These are phyloP conservation scores for Penicillium sp. DNA, from an alignment of 2,329 filamentous ascomycete genomes.

Conservation along the genomic window DNA sequence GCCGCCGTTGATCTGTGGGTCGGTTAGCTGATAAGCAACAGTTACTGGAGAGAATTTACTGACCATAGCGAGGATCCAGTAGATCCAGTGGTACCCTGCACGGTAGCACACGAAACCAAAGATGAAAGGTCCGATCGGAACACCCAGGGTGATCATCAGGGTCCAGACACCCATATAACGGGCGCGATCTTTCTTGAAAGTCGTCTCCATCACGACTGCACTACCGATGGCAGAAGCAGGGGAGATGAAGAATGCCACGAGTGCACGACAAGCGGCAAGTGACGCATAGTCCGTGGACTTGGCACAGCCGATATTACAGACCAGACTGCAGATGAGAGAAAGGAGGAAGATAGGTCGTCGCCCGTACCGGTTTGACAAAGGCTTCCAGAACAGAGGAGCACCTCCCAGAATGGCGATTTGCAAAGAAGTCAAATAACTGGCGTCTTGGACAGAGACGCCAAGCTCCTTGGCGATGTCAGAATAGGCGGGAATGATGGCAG, in stretches of 20 bases:
- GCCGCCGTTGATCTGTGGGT: conserved; percentile 52
- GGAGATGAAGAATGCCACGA: conserved; percentile 58
- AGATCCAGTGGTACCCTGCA: conserved; percentile 61
- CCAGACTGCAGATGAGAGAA: conserved; percentile 51
- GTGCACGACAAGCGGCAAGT: conserved; percentile 54
- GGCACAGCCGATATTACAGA: conserved; percentile 58
- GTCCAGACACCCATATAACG: conserved; percentile 62
- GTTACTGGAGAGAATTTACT: conserved; percentile 14
- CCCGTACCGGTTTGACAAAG: conserved; percentile 55
- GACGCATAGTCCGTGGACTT: conserved; percentile 52
- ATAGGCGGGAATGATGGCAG: conserved; percentile 59
- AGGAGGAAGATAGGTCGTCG: conserved; percentile 58
- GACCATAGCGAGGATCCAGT: conserved; percentile 60
- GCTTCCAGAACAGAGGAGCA: conserved; percentile 58
- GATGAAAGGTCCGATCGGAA: conserved; percentile 44
- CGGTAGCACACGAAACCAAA: conserved; percentile 51
- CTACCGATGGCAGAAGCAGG: conserved; percentile 58
- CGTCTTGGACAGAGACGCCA: conserved; percentile 48
- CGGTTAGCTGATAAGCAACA: conserved; percentile 11
- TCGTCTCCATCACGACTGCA: conserved; percentile 59
- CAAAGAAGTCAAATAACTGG: conserved; percentile 58
- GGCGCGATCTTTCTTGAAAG: conserved; percentile 57
- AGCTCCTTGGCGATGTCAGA: conserved; percentile 55
- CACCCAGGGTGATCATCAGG: conserved; percentile 52
- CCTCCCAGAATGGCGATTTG: conserved; percentile 56